Conservation (phyloP, 805 yeast species). For the Starmerella sirachaensis region DNA sequence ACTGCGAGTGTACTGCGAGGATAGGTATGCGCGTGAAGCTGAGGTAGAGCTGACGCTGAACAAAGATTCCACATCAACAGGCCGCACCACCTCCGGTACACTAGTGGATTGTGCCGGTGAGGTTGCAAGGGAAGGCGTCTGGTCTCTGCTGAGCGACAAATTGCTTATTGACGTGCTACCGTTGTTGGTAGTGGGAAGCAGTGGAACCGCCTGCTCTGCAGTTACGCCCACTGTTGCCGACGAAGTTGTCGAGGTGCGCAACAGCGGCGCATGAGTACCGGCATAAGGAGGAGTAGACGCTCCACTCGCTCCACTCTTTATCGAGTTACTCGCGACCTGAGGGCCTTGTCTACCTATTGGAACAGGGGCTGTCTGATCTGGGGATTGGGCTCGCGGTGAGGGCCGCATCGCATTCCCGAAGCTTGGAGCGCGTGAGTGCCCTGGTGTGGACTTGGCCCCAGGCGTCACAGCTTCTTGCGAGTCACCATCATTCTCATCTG, state of each 20-base stretch:
- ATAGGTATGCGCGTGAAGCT: slow-evolving; percentile 22
- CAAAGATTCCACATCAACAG: slow-evolving; percentile 20
- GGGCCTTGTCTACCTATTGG: too few relatives aligned
- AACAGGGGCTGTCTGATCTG: neutral
- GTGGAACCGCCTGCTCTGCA: slow-evolving; percentile 16
- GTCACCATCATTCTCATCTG: slow-evolving; percentile 9
- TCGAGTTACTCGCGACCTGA: neutral
- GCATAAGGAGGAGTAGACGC: neutral
- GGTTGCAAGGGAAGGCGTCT: too few relatives aligned
- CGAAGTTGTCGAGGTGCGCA: slow-evolving; percentile 5
- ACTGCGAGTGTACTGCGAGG: slow-evolving; percentile 20
- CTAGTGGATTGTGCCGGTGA: too few relatives aligned
- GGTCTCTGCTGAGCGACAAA: too few relatives aligned
- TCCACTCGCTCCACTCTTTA: too few relatives aligned
- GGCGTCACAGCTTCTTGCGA: neutral
- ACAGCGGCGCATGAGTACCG: slow-evolving; percentile 3
- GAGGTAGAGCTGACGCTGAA: slow-evolving; percentile 19
- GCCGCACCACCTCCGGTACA: too few relatives aligned
- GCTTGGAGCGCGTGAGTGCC: neutral
- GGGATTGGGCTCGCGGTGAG: neutral
- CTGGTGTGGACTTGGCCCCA: neutral
- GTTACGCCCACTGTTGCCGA: slow-evolving; percentile 15
- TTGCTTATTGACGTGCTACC: too few relatives aligned
- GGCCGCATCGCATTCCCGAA: neutral
- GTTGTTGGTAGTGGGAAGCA: slow-evolving; percentile 5